Evolutionary conservation across 1,284 basidiomycete species (phyloP).

Genomic region (Spongispora temasekensis): DNA sequence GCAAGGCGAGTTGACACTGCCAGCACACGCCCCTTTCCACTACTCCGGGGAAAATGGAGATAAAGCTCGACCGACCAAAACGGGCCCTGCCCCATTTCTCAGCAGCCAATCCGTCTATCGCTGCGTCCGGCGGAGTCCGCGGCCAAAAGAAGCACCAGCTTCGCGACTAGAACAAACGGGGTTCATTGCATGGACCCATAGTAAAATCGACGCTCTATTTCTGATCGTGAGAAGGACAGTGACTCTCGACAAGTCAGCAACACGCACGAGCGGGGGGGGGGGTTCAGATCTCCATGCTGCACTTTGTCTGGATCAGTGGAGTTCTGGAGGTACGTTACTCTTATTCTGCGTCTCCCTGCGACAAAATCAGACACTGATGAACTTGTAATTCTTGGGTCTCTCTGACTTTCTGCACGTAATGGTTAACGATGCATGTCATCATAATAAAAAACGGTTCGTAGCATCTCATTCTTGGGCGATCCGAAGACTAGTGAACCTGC

Average conservation of each 20-base stretch:
- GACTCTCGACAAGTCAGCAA: background rate
- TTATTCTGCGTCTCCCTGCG: constrained; percentile 4
- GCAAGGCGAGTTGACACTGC: constrained; percentile 1
- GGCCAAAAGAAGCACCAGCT: constrained; percentile 10
- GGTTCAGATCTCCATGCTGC: constrained; percentile 5
- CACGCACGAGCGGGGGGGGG: background rate
- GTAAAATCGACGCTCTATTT: background rate
- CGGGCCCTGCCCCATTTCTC: constrained; percentile 6
- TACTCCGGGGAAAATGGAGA: constrained; percentile 2
- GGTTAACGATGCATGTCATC: constrained; percentile 8
- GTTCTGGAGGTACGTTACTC: background rate
- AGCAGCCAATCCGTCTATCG: background rate
- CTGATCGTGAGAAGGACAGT: constrained; percentile 1
- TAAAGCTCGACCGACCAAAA: constrained; percentile 1
- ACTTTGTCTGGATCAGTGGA: background rate
- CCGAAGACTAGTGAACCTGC: constrained; percentile 5
- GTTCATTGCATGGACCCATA: constrained; percentile 5
- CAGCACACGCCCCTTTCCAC: background rate
- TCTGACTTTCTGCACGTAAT: constrained; percentile 12
- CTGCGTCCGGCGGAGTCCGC: constrained; percentile 3
- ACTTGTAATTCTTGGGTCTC: background rate
- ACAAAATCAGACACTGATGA: constrained; percentile 1
- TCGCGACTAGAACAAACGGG: background rate
- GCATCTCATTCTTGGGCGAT: constrained; percentile 13
- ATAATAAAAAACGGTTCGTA: constrained; percentile 7